phyloP scores from a whole-genome alignment of 768 basidiomycete species.

The Auricularia heimuer region DNA sequence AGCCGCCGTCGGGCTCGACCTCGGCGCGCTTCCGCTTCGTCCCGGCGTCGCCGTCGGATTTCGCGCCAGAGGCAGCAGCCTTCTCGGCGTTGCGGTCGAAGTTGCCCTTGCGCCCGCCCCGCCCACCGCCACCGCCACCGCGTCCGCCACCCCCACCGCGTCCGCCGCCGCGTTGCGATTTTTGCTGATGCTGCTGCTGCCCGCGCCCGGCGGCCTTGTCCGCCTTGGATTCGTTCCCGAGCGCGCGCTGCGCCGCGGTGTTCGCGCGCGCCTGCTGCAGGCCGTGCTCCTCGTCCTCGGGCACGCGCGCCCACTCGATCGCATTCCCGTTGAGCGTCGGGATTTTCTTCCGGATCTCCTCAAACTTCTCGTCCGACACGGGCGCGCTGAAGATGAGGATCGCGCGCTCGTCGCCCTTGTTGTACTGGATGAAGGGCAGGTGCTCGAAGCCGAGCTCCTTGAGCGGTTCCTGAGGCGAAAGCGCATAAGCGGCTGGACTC shows the following conservation, averaged over 20 bases:
- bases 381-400: conserved; percentile 51
- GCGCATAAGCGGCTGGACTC: conserved; percentile 4
- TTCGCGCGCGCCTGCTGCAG: conserved; percentile 71
- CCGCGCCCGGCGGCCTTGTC: conserved; percentile 38
- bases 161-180: conserved; percentile 24
- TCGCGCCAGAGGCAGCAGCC: conserved; percentile 12
- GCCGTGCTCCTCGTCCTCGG: conserved; percentile 58
- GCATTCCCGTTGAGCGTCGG: conserved; percentile 55
- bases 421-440: conserved; percentile 39
- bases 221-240: conserved; percentile 23
- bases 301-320: conserved; percentile 54
- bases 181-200: conserved; percentile 11
- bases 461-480: conserved; percentile 28
- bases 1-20: conserved; percentile 70
- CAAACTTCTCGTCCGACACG: conserved; percentile 62
- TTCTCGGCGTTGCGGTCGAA: conserved; percentile 10
- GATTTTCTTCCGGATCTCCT: conserved; percentile 55
- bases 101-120: conserved; percentile 10
- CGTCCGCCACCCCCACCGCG: conserved; percentile 27
- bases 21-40: conserved; percentile 65
- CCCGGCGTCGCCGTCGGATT: conserved; percentile 28
- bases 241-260: conserved; percentile 45
- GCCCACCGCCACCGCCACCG: conserved; percentile 22
- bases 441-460: conserved; percentile 35
- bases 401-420: conserved; percentile 35